Evolutionary conservation across 2,329 filamentous ascomycete genomes (phyloP), one percentile per base, ranked within the genome.

Genomic region (Ophiognomonia clavigignenti-juglandacearum): DNA sequence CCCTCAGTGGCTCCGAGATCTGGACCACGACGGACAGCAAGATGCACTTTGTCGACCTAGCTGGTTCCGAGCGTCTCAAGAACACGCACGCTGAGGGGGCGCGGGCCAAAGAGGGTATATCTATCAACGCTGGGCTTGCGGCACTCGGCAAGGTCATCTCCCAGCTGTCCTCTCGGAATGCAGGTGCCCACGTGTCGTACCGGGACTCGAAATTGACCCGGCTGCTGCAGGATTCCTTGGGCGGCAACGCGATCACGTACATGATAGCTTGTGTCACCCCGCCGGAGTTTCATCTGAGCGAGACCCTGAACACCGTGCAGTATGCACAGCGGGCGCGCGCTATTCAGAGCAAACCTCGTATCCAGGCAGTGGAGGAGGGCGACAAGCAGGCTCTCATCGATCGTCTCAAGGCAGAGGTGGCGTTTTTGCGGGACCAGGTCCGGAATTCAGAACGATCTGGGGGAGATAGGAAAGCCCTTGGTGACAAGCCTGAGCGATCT

Each of bases 241-340:
- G 93, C 48, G 93, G 93, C 4, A 97, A 95, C 63, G 93, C 93
- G 29, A 95, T 96, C 62, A 98, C 93, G 1, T 98, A 97, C 70
- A 97, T 98, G 93, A 93, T 98, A 69, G 93, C 93, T 8, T 98
- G 93, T 68, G 91, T 98, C 24, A 98, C 92, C 1, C 92, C 91
- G 0, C 89, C 92, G 13, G 91, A 96, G 63, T 98, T 98, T 62
- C 93, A 98, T 64, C 74, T 98, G 37, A 97, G 91, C 69, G 93
- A 98, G 69, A 97, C 95, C 0, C 73, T 98, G 48, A 98, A 98
- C 64, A 98, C 93, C 0, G 88, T 98, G 19, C 88, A 96, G 64
- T 98, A 98, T 67, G 93, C 93, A 6, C 93, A 97, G 69, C 82
- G 93, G 54, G 95, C 93, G 53, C 85, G 93, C 54, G 90, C 91